phyloP scores from a whole-genome alignment of 2,329 filamentous ascomycete species.

The Remersonia thermophila region DNA sequence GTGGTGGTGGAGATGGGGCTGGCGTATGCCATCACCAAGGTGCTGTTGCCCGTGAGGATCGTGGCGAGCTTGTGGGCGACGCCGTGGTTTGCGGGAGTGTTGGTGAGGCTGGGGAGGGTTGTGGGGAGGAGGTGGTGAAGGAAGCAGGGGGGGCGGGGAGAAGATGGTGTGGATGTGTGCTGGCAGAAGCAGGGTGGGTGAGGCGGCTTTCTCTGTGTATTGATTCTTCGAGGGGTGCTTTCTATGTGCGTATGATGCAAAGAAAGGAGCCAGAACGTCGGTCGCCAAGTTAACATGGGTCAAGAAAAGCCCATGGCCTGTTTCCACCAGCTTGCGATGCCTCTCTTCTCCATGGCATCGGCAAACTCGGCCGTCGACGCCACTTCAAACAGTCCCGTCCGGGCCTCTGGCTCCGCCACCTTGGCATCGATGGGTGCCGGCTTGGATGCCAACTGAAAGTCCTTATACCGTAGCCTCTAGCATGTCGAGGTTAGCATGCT shows the following conservation, averaged over 20 bases:
- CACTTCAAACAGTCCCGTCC: slow-evolving; percentile 39
- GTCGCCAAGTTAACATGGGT: too few species aligned
- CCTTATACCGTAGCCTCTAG: slow-evolving; percentile 56
- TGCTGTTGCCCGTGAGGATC: slow-evolving; percentile 65
- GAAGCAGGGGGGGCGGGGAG: too few species aligned
- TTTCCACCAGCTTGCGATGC: slow-evolving; percentile 54
- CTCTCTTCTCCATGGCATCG: slow-evolving; percentile 44
- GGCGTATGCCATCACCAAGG: slow-evolving; percentile 85
- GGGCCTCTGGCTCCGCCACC: slow-evolving; percentile 1
- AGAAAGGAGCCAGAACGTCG: too few species aligned
- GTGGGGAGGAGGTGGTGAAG: slow-evolving; percentile 14
- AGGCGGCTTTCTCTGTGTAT: not conserved
- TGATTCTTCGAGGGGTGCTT: too few species aligned
- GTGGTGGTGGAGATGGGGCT: slow-evolving; percentile 64
- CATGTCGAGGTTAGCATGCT: not conserved
- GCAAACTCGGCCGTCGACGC: slow-evolving; percentile 54
- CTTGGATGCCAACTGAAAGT: slow-evolving; percentile 51
- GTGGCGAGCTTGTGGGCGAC: slow-evolving; percentile 74
- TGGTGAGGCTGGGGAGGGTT: slow-evolving; percentile 31
- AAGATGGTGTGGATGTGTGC: too few species aligned
- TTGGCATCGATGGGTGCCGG: slow-evolving; percentile 25
- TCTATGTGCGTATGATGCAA: too few species aligned
- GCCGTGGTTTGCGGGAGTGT: slow-evolving; percentile 72
- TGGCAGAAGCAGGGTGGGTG: not conserved
- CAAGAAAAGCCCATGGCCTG: slow-evolving; percentile 47